Percentiles rank a stretch among this genome's conserved stretches.
Evolutionary conservation across 352 stramenopile species (phyloP).

Genomic region (Globisporangium yorkense): DNA sequence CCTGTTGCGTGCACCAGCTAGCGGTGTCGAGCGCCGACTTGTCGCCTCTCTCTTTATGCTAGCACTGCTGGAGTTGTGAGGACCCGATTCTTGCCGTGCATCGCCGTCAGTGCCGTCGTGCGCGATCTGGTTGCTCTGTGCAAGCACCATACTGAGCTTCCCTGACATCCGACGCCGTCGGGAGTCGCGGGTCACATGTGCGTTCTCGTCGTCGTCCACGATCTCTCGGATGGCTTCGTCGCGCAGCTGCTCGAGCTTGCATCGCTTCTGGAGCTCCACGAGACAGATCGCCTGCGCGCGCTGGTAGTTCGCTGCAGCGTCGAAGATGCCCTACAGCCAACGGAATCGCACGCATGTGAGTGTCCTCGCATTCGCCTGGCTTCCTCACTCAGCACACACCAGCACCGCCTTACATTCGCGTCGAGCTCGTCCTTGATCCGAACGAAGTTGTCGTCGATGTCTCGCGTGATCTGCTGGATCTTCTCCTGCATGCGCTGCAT

Average conservation of each 20-base stretch:
- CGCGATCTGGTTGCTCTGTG: slow-evolving; percentile 10
- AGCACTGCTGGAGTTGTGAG: not conserved
- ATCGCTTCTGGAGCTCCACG: slow-evolving; percentile 59
- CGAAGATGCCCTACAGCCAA: slow-evolving; percentile 43
- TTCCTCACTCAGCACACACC: not conserved
- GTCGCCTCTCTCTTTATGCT: not conserved
- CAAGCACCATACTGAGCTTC: slow-evolving; percentile 12
- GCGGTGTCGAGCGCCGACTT: not conserved
- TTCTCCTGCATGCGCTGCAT: slow-evolving; percentile 67
- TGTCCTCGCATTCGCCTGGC: not conserved
- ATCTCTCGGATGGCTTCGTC: slow-evolving; percentile 60
- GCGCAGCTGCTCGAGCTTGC: slow-evolving; percentile 53
- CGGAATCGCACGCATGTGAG: not conserved
- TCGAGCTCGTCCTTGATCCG: slow-evolving; percentile 47
- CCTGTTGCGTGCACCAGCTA: not conserved
- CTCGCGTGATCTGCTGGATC: slow-evolving; percentile 48
- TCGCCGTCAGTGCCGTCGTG: slow-evolving; percentile 1
- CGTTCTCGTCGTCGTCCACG: slow-evolving; percentile 13
- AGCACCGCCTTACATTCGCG: slow-evolving; percentile 21
- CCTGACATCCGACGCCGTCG: slow-evolving; percentile 2
- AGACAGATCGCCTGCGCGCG: slow-evolving; percentile 62
- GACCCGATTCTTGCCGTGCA: not conserved
- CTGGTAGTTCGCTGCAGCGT: slow-evolving; percentile 46
- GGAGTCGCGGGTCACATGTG: not conserved
- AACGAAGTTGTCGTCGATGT: slow-evolving; percentile 53